Evolutionary conservation across 805 yeast genomes (phyloP).

Genomic region (Grigorovia yakushimaensis): DNA sequence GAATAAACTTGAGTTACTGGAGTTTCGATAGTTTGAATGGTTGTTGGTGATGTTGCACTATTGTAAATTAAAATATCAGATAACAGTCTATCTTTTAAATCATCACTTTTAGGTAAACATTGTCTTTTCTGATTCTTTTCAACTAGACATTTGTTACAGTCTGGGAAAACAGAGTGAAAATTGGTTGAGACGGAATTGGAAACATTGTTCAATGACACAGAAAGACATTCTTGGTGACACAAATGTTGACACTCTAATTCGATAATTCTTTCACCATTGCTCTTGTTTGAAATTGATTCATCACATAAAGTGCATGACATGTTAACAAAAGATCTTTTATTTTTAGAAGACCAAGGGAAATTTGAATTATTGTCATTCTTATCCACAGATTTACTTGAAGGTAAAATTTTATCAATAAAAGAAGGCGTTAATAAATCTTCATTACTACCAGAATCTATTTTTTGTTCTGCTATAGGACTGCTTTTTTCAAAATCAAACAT

Average conservation of each 20-base stretch:
- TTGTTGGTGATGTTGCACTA: constrained; percentile 2
- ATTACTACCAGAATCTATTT: not conserved
- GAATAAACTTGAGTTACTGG: constrained; percentile 1
- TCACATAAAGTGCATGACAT: constrained; percentile 37
- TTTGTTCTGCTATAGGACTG: not conserved
- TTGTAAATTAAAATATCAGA: constrained; percentile 16
- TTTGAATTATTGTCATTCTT: not conserved
- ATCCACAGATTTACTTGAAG: not conserved
- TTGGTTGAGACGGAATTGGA: constrained; percentile 5
- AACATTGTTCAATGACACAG: constrained; percentile 29
- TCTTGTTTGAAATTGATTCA: constrained; percentile 38
- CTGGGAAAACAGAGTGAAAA: constrained; percentile 21
- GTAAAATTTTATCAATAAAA: not conserved
- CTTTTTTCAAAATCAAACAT: not conserved
- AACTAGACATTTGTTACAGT: constrained; percentile 16
- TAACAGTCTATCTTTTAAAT: constrained; percentile 20
- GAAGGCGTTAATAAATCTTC: not conserved
- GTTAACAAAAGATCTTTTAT: constrained; percentile 21
- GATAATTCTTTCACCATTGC: constrained; percentile 37
- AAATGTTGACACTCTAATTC: constrained; percentile 46
- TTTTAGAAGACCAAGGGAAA: not conserved
- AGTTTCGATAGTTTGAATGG: not conserved
- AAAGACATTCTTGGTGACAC: constrained; percentile 50
- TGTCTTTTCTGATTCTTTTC: constrained; percentile 8
- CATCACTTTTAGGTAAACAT: constrained; percentile 24